Conservation (phyloP, 768 basidiomycete species). For the Erythrobasidium yunnanense region DNA sequence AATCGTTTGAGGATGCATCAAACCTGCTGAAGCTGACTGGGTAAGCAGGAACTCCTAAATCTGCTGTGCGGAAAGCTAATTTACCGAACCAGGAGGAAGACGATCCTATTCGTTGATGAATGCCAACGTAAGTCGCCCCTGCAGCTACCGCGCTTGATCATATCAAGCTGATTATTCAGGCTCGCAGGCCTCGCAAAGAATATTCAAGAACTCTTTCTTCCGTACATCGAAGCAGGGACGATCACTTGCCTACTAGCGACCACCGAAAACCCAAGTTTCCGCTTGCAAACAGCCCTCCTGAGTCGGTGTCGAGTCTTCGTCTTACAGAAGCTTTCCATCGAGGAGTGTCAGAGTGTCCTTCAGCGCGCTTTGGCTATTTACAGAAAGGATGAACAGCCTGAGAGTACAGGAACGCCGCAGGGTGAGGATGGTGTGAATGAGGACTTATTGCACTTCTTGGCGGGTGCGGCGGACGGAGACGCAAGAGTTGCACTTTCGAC, state of each 20-base stretch:
- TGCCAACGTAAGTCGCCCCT: conserved; percentile 48
- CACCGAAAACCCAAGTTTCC: conserved; percentile 78
- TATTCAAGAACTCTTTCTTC: conserved; percentile 58
- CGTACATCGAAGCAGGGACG: conserved; percentile 65
- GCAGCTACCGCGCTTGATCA: not conserved
- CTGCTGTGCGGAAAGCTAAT: not conserved
- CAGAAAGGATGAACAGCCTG: not conserved
- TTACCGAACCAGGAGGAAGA: conserved; percentile 41
- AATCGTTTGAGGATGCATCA: conserved; percentile 67
- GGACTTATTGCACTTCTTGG: conserved; percentile 28
- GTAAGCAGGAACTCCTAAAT: conserved; percentile 38
- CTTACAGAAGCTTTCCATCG: conserved; percentile 56
- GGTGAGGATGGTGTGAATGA: conserved; percentile 19
- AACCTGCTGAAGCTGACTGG: conserved; percentile 55
- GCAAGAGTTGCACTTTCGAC: conserved; percentile 57
- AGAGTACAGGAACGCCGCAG: not conserved
- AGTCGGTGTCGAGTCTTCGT: conserved; percentile 55
- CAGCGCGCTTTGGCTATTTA: conserved; percentile 45
- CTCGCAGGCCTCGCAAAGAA: conserved; percentile 53
- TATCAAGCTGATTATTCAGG: not conserved
- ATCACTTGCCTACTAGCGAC: conserved; percentile 60
- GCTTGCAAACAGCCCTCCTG: conserved; percentile 34
- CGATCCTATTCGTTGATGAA: conserved; percentile 70
- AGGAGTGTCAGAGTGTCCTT: conserved; percentile 55
- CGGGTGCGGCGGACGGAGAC: conserved; percentile 37